Base-by-base conservation (phyloP, 331 rosid species). In the Rhamnella rubrinervis region DNA sequence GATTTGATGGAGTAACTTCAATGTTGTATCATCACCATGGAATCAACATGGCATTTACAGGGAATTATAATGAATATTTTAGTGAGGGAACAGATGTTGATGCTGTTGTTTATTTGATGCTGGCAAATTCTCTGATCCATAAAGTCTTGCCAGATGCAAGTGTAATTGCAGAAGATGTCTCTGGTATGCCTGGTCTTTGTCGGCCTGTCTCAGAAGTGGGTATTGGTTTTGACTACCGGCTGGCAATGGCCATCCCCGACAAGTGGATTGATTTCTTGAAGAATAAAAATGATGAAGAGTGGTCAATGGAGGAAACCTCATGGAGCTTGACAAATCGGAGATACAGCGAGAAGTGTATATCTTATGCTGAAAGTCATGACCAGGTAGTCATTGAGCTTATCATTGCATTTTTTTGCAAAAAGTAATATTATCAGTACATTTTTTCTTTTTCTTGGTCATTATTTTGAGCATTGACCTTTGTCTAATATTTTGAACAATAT, bases 11-110 rank as follows among this genome's bases (percentile, higher is more conserved):
- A 62, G 88, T 90, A 57, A 93, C 98, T 53, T 93, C 98, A 40
- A 93, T 93, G 98, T 63, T 93, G 75, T 93, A 93, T 78, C 97
- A 93, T 83, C 98, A 93, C 80, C 98, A 93, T 15, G 98, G 98
- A 78, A 84, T 93, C 82, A 81, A 87, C 73, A 73, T 77, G 86
- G 71, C 78, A 59, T 90, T 90, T 77, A 69, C 97, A 13, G 97
- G 98, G 83, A 55, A 83, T 72, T 93, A 93, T 81, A 53, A 70
- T 19, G 96, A 93, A 86, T 93, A 93, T 80, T 93, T 93, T 74
- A 87, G 91, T 75, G 95, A 88, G 81, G 82, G 84, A 41, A 88
- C 96, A 38, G 97, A 93, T 75, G 91, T 85, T 65, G 97, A 93
- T 78, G 97, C 98, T 46, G 79, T 93, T 77, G 96, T 93, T 62